Conservation (phyloP, 768 basidiomycete genomes). For the Kwoniella sp. region DNA sequence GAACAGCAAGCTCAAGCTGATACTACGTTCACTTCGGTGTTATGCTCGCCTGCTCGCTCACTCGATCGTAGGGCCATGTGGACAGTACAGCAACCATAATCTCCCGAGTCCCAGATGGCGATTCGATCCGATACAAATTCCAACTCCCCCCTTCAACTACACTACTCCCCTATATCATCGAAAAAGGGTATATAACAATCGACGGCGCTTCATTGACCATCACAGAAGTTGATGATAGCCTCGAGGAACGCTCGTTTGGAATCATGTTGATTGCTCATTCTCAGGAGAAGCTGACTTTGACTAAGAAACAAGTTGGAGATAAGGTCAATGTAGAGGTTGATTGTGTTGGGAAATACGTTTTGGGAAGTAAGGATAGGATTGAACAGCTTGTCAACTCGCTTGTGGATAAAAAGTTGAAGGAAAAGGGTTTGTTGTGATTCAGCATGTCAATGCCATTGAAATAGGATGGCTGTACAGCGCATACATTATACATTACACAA, state of each 20-base stretch:
- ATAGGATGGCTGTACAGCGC: no score
- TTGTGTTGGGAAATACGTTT: conserved; percentile 53
- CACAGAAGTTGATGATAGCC: conserved; percentile 64
- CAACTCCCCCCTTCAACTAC: conserved; percentile 64
- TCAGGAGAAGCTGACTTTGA: conserved; percentile 80
- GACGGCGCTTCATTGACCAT: conserved; percentile 93
- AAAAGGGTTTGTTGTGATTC: conserved; percentile 27
- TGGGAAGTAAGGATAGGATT: conserved; percentile 42
- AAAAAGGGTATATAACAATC: conserved; percentile 91
- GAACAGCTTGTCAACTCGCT: conserved; percentile 45
- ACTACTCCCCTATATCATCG: conserved; percentile 79
- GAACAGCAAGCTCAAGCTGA: no score
- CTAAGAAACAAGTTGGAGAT: conserved; percentile 70
- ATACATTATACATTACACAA: no score
- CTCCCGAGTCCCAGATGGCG: conserved; percentile 71
- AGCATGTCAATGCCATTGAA: no score
- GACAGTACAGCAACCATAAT: conserved; percentile 82
- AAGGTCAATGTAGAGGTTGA: conserved; percentile 86
- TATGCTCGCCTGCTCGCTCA: no score
- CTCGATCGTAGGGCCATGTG: conserved; percentile 74
- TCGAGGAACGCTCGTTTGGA: conserved; percentile 63
- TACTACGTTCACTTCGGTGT: no score
- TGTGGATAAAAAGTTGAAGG: conserved; percentile 47
- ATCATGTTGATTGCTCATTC: conserved; percentile 97
- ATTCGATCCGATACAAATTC: conserved; percentile 83